phyloP scores from a whole-genome alignment of 345 rosid species.

The Cardamine chenopodiifolia region DNA sequence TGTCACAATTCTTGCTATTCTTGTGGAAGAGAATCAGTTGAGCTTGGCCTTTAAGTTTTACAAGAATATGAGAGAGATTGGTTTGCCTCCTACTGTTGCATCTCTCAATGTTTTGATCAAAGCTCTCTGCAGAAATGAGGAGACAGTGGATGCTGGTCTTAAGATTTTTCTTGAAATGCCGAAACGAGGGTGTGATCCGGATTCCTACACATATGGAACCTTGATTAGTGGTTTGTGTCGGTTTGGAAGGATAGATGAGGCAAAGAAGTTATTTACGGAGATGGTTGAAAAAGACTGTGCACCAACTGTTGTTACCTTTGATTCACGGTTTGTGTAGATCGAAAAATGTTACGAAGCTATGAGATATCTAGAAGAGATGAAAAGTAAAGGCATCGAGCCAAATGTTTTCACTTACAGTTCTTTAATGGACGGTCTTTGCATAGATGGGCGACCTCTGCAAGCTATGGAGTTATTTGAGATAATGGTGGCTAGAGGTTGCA shows the following conservation, averaged over 20 bases:
- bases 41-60: constrained; percentile 69
- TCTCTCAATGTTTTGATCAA: constrained; percentile 88
- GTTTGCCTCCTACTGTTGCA: constrained; percentile 59
- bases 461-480: constrained; percentile 66
- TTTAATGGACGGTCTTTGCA: constrained; percentile 88
- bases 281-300: constrained; percentile 72
- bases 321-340: constrained; percentile 75
- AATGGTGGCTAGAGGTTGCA: constrained; percentile 62
- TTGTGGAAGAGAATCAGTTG: constrained; percentile 80
- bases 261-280: constrained; percentile 68
- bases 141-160: constrained; percentile 68
- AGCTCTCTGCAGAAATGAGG: constrained; percentile 72
- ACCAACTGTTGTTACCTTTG: constrained; percentile 79
- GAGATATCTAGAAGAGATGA: constrained; percentile 74
- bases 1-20: constrained; percentile 62
- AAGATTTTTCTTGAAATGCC: constrained; percentile 84
- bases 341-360: constrained; percentile 58
- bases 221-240: constrained; percentile 82
- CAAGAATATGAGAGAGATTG: constrained; percentile 65
- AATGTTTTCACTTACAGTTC: constrained; percentile 86
- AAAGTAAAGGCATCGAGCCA: constrained; percentile 63
- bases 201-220: constrained; percentile 89
- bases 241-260: constrained; percentile 64
- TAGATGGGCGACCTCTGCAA: constrained; percentile 55
- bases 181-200: constrained; percentile 63